phyloP scores from a whole-genome alignment of 805 yeast genomes.

The Yarrowia sp. region DNA sequence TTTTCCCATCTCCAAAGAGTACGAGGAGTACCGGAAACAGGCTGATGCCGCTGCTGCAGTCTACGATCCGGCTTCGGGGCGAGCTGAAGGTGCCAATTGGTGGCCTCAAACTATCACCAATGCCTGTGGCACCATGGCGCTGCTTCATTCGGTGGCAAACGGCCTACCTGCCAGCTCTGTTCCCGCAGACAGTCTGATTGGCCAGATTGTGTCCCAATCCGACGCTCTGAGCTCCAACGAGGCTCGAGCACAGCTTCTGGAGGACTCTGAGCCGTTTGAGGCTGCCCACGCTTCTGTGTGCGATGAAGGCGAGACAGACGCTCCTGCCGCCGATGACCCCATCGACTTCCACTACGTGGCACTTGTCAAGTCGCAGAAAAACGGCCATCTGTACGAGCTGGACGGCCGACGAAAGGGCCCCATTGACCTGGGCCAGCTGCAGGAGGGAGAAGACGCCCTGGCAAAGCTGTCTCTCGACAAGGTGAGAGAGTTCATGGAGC shows the following conservation, averaged over 20 bases:
- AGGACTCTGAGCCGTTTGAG: conserved; percentile 43
- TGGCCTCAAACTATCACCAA: conserved; percentile 77
- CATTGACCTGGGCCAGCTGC: conserved; percentile 49
- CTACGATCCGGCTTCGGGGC: conserved; percentile 33
- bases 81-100: conserved; percentile 55
- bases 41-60: conserved; percentile 42
- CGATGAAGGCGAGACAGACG: conserved; percentile 39
- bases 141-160: conserved; percentile 60
- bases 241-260: conserved; percentile 46
- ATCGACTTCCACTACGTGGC: conserved; percentile 75
- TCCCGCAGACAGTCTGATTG: conserved; percentile 35
- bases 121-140: conserved; percentile 90
- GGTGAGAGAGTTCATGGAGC: conserved; percentile 62
- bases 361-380: conserved; percentile 52
- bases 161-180: conserved; percentile 36
- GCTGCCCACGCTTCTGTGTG: conserved; percentile 41
- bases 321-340: conserved; percentile 44
- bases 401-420: conserved; percentile 88
- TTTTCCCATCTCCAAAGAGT: conserved; percentile 69
- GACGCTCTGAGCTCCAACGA: conserved; percentile 32
- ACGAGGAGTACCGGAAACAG: conserved; percentile 49
- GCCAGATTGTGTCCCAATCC: conserved; percentile 35
- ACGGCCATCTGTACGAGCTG: conserved; percentile 67
- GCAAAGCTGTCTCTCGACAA: conserved; percentile 50
- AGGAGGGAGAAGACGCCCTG: conserved; percentile 49